Evolutionary conservation across 495 filamentous ascomycete genomes (phyloP), one percentile per base, ranked within the genome.

Genomic region (Talaromyces adpressus): DNA sequence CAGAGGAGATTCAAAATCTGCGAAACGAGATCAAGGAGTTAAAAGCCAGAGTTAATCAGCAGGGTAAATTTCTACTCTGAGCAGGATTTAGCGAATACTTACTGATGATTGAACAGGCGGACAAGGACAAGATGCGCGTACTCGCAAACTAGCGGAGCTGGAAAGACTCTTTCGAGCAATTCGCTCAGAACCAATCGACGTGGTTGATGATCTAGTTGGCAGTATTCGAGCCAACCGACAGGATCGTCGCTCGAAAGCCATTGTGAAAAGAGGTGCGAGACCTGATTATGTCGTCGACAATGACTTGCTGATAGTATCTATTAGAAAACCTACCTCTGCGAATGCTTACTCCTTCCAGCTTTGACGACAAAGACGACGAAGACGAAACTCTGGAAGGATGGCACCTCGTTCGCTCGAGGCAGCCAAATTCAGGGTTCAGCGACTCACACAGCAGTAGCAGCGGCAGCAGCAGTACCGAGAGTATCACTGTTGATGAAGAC

Each of bases 1-100:
- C 73, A 4, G 77, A 80, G 27, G 77, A 80, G 65, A 80, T 80
- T 34, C 71, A 69, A 18, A 77, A 78, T 61, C 58, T 80, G 62
- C 72, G 76, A 6, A 62, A 67, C 54, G 76, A 80, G 61, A 78
- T 80, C 58, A 72, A 69, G 32, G 70, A 76, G 20, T 65, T 80
- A 25, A 68, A 69, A 12, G 54, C 61, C 6, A 68, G 70, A 39
- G 67, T 79, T 20, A 68, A 73, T 41, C 67, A 66, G 18, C 67
- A 62, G 62, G 71, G 77, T 80, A 70, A 16, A 67, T 49, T 32
- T 12, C 32, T 1, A 4, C 12, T 6, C n/a, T 56, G 52, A 18
- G 22, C 52, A 27, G 11, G 14, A 27, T 56, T 18, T 18, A 47
- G 20, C 11, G 27, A 61, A 7, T 4, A 47, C 7, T 18, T 25